Evolutionary conservation across 139 green algal genomes (phyloP), one percentile per base, ranked within the genome.

Genomic region (Chlamydomonas sp.): DNA sequence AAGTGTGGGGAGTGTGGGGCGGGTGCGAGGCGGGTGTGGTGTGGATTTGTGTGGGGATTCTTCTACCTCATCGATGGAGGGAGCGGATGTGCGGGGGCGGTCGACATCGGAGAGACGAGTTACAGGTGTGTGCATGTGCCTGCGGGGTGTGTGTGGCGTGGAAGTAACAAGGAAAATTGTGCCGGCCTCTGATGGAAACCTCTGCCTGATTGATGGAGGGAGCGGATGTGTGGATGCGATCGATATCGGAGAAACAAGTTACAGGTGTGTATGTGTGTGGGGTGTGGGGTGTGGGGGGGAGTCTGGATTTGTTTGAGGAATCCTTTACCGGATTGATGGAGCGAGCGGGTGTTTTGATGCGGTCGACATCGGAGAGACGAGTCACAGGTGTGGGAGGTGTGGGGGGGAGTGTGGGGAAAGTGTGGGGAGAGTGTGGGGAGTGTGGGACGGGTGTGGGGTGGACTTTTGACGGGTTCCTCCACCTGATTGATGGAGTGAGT

Each of bases 341-440:
- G 75, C 78, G 50, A 39, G 58, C 49, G 90, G 79, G 38, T 97
- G 92, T 57, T 89, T 89, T 2, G 90, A 98, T 65, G 76, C 81
- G 0, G 73, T 96, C 1, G 95, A 99, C 73, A 75, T 99, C 13
- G 95, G 93, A 3, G 94, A 98, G 79, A 85, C 81, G 1, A 82
- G 76, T 1, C 97, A 97, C 75, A 63, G 73, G 58, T 73, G 60
- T 36, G 43, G 30, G n/a, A n/a, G n/a, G n/a, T n/a, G n/a, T n/a
- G n/a, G n/a, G n/a, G n/a, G n/a, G n/a, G n/a, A n/a, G n/a, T n/a
- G n/a, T n/a, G n/a, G n/a, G 43, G 43, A 54, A n/a, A n/a, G n/a
- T 54, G 43, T 54, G 43, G 8, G 54, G 26, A 64, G 34, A 36
- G 24, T 10, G 54, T 64, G 34, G 13, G 60, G 16, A 68, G 48